Base-by-base conservation (phyloP, 345 rosid genomes). In the Camelina neglecta region DNA sequence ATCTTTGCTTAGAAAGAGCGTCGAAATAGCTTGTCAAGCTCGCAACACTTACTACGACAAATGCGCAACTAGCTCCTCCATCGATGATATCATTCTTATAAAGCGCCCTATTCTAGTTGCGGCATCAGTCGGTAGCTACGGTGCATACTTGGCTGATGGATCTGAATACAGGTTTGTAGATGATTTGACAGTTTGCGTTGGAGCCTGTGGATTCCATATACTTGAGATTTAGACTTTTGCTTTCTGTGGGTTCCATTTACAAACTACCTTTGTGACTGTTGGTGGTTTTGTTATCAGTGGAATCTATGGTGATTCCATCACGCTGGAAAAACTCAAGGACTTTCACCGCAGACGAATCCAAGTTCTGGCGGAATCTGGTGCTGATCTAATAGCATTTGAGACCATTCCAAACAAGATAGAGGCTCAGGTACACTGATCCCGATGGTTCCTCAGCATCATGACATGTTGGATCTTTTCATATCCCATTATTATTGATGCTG, bases 141-240 rank as follows among this genome's bases (percentile, higher is more conserved):
- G 93, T 29, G 96, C 96, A 15, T 90, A 83, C 71, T 87, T 90
- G 81, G 96, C 96, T 57, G 96, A 90, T 84, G 96, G 96, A 36
- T 88, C 96, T 1, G 96, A 90, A 75, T 88, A 90, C 87, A 88
- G 92, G 93, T 90, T 41, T 71, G 58, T 9, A 4, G 39, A n/a
- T 56, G 49, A 24, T 55, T 15, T 26, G 64, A 16, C 55, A 16
- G 56, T 68, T 55, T 41, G 7, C 16, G 7, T 10, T 41, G 39
- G 63, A 29, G 33, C 9, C 15, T 13, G 53, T 21, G 23, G 26
- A 24, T 24, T 24, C 26, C 26, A 24, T 24, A 2, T 26, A 26
- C 29, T 26, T 26, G 29, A 26, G 29, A 0, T 26, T 42, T 76
- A 21, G 31, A 47, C 1, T 11, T 35, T 56, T 55, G 21, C 63